Evolutionary conservation across 345 rosid genomes (phyloP).

Genomic region (thale cress (Arabidopsis thaliana)): TAIR10.1 NC_003071.7:19395501-19396000

Average conservation of each 20-base stretch:
- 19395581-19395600: background rate
- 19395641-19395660: too few relatives aligned
- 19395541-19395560: background rate
- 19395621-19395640: too few relatives aligned
- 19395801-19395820: conserved; percentile 83
- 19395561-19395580: background rate
- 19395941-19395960: conserved; percentile 77
- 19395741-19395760: conserved; percentile 87
- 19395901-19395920: background rate
- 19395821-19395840: conserved; percentile 97
- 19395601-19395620: background rate
- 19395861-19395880: background rate
- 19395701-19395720: background rate
- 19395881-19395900: background rate
- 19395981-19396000: conserved; percentile 96
- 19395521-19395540: conserved; percentile 92
- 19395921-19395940: conserved; percentile 72
- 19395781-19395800: conserved; percentile 84
- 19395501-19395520: conserved; percentile 85
- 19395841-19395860: conserved; percentile 81
- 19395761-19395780: conserved; percentile 95
- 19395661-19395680: too few relatives aligned
- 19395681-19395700: background rate
- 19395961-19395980: conserved; percentile 89
- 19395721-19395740: conserved; percentile 48